Conservation (phyloP, 2,329 filamentous ascomycete species). For the Calonectria fujianensis region DNA sequence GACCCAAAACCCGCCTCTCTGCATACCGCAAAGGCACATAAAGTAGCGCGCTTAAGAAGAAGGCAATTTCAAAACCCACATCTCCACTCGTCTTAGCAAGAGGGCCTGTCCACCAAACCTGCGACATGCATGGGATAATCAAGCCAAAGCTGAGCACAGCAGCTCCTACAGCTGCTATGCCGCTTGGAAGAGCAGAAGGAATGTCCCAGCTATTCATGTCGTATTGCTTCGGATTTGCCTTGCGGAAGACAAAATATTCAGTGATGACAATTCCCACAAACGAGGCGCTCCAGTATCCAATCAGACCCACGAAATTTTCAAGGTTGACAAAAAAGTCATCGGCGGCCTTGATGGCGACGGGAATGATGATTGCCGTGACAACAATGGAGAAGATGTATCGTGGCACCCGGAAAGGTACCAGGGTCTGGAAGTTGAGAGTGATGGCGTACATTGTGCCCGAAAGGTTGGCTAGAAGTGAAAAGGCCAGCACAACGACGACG, state of each 20-base stretch:
- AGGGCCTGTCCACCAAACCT: conserved; percentile 13
- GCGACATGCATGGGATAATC: conserved; percentile 9
- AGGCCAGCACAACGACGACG: conserved; percentile 5
- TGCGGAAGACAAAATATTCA: conserved; percentile 7
- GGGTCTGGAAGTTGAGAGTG: conserved; percentile 18
- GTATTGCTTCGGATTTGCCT: neutral
- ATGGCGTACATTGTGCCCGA: conserved; percentile 21
- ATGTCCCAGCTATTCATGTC: neutral
- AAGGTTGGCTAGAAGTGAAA: conserved; percentile 6
- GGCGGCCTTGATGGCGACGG: conserved; percentile 1
- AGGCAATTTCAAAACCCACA: conserved; percentile 10
- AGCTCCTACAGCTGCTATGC: neutral
- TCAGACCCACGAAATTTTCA: conserved; percentile 14
- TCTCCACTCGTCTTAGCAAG: conserved; percentile 5
- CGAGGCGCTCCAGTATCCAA: conserved; percentile 19
- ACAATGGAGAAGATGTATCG: conserved; percentile 1
- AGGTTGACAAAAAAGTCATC: conserved; percentile 11
- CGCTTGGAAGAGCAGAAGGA: conserved; percentile 8
- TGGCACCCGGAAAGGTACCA: neutral
- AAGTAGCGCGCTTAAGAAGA: neutral
- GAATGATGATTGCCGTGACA: conserved; percentile 12
- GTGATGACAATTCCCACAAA: neutral
- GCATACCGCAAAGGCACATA: neutral
- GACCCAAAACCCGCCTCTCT: neutral
- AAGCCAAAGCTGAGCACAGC: neutral